phyloP scores from a whole-genome alignment of 352 stramenopile genomes.

The Pythium guiyangense region DNA sequence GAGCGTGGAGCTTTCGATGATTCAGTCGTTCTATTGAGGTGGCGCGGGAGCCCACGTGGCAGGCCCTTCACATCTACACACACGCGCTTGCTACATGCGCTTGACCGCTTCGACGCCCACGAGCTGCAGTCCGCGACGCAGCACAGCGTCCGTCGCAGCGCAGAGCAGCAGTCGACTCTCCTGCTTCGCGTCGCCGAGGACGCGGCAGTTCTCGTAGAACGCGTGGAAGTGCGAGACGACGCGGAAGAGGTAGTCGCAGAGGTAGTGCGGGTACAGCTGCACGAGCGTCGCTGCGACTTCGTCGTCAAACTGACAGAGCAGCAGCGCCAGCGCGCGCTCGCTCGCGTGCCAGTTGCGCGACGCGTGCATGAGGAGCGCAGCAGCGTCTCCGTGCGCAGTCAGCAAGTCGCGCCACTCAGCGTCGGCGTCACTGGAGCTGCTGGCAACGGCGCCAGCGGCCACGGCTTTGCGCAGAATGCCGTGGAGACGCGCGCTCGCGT shows the following conservation, averaged over 20 bases:
- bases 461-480: slow-evolving; percentile 64
- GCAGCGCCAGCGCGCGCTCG: slow-evolving; percentile 64
- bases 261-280: slow-evolving; percentile 65
- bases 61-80: too few species aligned
- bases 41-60: too few species aligned
- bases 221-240: slow-evolving; percentile 72
- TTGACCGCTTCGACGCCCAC: too few species aligned
- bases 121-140: too few species aligned
- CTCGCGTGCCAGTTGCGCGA: slow-evolving; percentile 57
- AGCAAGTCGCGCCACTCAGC: slow-evolving; percentile 26
- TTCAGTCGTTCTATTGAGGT: background rate
- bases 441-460: slow-evolving; percentile 8
- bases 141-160: too few species aligned
- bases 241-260: slow-evolving; percentile 84
- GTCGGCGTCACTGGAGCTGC: too few species aligned
- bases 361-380: slow-evolving; percentile 32
- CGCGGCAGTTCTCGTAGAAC: slow-evolving; percentile 81
- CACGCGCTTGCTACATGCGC: slow-evolving; percentile 44
- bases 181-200: slow-evolving; percentile 58
- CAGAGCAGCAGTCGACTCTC: slow-evolving; percentile 70
- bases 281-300: slow-evolving; percentile 48
- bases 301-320: slow-evolving; percentile 78
- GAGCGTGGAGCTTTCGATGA: background rate
- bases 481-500: slow-evolving; percentile 66
- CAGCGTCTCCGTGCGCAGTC: slow-evolving; percentile 17